Evolutionary conservation across 2,329 filamentous ascomycete species (phyloP), one percentile per base, ranked within the genome.

Genomic region (Malbranchea cinnamomea): DNA sequence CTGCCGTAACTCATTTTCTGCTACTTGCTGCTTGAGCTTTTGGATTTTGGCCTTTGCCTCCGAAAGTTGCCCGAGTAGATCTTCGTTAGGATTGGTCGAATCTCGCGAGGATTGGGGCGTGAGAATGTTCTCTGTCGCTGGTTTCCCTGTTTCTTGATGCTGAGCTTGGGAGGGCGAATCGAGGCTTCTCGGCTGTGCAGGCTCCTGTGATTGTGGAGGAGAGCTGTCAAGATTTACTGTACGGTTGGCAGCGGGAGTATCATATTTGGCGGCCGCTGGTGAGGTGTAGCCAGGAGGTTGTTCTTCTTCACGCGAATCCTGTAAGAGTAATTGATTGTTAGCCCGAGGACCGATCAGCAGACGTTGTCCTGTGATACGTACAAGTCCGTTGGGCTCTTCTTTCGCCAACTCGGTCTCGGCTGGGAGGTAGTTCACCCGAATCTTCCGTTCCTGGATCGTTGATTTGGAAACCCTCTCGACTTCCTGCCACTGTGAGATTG

Each of bases 371-470:
- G 23, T 14, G 16, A 25, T 30, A 46, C 49, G 35, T 49, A 57
- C 54, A 22, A 48, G 40, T 35, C 55, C 55, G 34, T 56, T 59
- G 15, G 47, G 37, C 29, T 45, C 36, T 21, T 39, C 37, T 12
- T 48, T 38, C 21, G 46, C 35, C 19, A 45, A 43, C 13, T 45
- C 41, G 23, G 67, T 67, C 28, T 72, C 68, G 6, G 77, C 65
- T 27, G 78, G 57, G 23, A 94, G 65, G 67, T 87, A 98, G 43
- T 68, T 68, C 40, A 98, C 89, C 26, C 87, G 76, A 44, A 98
- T 98, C 67, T 95, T 98, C 63, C 78, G 82, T 65, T 98, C 89
- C 47, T 84, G 74, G 36, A 98, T 77, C 13, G 70, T 65, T 9
- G 68, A 65, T 60, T 91, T 95, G 34, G 80, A 68, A 6, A 68